These are phyloP conservation scores for Colletotrichum tamarilloi DNA, from an alignment of 2,329 filamentous ascomycete species.

Conservation along the genomic window DNA sequence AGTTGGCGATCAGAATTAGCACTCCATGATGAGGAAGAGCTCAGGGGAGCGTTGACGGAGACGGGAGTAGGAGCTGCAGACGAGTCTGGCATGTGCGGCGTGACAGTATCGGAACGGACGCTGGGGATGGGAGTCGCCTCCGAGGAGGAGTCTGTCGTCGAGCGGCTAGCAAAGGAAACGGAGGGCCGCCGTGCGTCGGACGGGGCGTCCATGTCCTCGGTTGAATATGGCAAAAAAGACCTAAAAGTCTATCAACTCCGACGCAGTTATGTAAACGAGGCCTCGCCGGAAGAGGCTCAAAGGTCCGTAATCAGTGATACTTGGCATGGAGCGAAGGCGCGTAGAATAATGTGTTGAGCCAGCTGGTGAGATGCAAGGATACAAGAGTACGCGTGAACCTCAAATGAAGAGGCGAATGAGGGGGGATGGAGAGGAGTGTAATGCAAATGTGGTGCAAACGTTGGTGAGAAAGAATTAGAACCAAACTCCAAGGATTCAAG, in stretches of 20 bases:
- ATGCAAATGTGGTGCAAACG: not conserved
- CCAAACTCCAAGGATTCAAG: not conserved
- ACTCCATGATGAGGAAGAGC: slow-evolving; percentile 54
- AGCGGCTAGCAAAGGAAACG: slow-evolving; percentile 14
- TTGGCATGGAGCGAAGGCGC: slow-evolving; percentile 27
- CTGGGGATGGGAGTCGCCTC: slow-evolving; percentile 28
- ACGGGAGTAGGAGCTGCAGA: not conserved
- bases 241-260: slow-evolving; percentile 18
- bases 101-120: not conserved
- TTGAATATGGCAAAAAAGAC: slow-evolving; percentile 9
- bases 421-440: not conserved
- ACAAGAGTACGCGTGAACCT: not conserved
- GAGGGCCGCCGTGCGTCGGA: slow-evolving; percentile 23
- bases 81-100: not conserved
- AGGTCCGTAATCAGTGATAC: slow-evolving; percentile 16
- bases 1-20: slow-evolving; percentile 54
- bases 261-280: slow-evolving; percentile 16
- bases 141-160: slow-evolving; percentile 14
- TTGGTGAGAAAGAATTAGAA: not conserved
- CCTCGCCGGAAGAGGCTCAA: slow-evolving; percentile 26
- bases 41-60: slow-evolving; percentile 38
- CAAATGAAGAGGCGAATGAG: not conserved
- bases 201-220: slow-evolving; percentile 18
- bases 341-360: not conserved
- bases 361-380: not conserved